Base-by-base conservation (phyloP, 2,329 filamentous ascomycete genomes). In the Ophiocordyceps camponoti-leonardi region DNA sequence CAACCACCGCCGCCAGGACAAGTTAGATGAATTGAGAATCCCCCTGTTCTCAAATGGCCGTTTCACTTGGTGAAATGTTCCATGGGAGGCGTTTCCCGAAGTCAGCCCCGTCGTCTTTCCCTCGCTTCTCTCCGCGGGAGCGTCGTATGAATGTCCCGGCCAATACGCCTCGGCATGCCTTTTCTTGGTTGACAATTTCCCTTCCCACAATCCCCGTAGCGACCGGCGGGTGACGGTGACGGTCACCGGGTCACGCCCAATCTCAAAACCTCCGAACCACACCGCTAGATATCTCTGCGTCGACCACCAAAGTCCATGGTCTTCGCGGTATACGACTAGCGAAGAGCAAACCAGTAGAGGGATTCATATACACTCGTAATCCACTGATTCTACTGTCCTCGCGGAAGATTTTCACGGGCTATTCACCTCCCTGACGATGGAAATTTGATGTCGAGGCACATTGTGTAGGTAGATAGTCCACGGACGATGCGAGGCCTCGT, bases 261-360 rank as follows among this genome's bases (percentile, higher is more conserved):
- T n/a, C n/a, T n/a, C n/a, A n/a, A n/a, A n/a, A n/a, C n/a, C 22
- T 6, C 22, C 22, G 22, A 19, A 12, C n/a, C 33, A 45, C 49
- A 61, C 67, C 83, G 85, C 85, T 79, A 82, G 68, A 77, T 86
- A 94, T 94, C 86, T 83, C 83, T 85, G 80, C 79, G 77, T 81
- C 73, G 76, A 80, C 77, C 82, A 72, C 67, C 58, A 55, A 66
- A 57, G 56, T 65, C 70, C 59, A 81, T 86, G 83, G 81, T 78
- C 82, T 73, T 77, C 77, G 78, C 86, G 86, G 81, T 94, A 94
- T 79, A 94, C 83, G 79, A 78, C 75, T 88, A 77, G 86, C 86
- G 84, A 73, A 94, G 72, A 94, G 65, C 56, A 73, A 92, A 66
- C 58, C 61, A 55, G 64, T 58, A 59, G 58, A 56, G 62, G n/a